These are phyloP conservation scores for Apiospora marii DNA, from an alignment of 2,329 filamentous ascomycete species.

Conservation along the genomic window DNA sequence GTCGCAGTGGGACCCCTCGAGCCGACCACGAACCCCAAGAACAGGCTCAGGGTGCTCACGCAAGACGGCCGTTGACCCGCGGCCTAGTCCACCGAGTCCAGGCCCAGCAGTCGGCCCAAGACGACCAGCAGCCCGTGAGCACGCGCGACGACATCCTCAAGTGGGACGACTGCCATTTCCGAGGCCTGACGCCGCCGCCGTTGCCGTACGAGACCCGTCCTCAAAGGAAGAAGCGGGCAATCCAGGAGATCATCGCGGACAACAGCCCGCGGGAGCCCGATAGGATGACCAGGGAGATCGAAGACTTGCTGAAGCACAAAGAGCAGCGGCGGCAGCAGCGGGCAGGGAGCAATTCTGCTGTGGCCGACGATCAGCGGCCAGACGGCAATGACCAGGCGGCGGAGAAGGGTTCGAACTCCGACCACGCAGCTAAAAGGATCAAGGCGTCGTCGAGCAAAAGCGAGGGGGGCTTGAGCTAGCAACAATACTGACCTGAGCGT, in stretches of 20 bases:
- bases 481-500: background rate
- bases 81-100: constrained; percentile 27
- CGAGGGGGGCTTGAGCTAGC: constrained; percentile 16
- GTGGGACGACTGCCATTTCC: constrained; percentile 31
- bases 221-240: constrained; percentile 34
- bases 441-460: constrained; percentile 1
- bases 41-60: background rate
- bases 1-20: constrained; percentile 2
- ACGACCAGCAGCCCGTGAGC: constrained; percentile 10
- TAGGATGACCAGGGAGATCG: constrained; percentile 40
- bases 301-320: constrained; percentile 31
- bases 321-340: background rate
- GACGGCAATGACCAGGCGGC: background rate
- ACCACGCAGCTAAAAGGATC: constrained; percentile 10
- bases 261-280: constrained; percentile 38
- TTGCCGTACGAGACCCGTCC: constrained; percentile 31
- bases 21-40: background rate
- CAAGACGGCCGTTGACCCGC: constrained; percentile 26
- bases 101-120: constrained; percentile 17
- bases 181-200: constrained; percentile 33
- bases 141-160: constrained; percentile 25
- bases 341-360: background rate
- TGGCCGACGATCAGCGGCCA: background rate
- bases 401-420: background rate
- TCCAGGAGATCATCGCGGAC: constrained; percentile 37